Evolutionary conservation across 2,329 filamentous ascomycete genomes (phyloP).

Genomic region (Davidsoniella australis): DNA sequence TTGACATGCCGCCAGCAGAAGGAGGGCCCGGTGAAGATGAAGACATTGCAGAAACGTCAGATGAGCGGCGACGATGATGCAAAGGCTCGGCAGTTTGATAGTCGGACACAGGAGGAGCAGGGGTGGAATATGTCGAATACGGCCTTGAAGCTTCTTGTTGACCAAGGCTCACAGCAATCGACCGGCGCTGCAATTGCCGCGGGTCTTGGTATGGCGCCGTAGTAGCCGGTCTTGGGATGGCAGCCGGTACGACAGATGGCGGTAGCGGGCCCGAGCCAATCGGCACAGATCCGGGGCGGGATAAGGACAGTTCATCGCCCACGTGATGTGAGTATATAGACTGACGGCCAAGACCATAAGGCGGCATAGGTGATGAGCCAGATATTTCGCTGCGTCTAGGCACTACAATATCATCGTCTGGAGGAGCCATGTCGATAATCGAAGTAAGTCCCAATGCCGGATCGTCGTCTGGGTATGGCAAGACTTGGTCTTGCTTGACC

Average conservation of each 20-base stretch:
- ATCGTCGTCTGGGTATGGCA: constrained; percentile 11
- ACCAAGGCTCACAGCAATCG: too few relatives aligned
- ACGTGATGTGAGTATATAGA: too few relatives aligned
- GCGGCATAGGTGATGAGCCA: too few relatives aligned
- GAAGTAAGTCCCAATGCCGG: neutral
- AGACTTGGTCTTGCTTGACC: neutral
- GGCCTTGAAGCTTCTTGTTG: too few relatives aligned
- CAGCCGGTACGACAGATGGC: neutral
- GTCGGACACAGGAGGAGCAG: too few relatives aligned
- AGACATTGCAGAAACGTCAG: neutral
- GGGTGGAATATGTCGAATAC: too few relatives aligned
- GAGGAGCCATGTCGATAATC: neutral
- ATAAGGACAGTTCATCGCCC: neutral
- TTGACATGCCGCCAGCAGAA: neutral
- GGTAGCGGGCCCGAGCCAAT: too few relatives aligned
- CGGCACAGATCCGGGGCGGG: neutral
- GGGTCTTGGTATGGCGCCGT: neutral
- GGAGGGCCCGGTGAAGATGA: neutral
- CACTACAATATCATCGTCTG: neutral
- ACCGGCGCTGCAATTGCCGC: too few relatives aligned
- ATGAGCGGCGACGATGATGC: neutral
- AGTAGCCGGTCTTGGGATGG: neutral
- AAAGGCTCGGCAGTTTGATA: too few relatives aligned
- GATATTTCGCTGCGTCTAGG: too few relatives aligned
- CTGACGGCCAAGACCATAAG: too few relatives aligned